Evolutionary conservation across 1,139 yeast genomes (phyloP).

Genomic region (Arxiozyma heterogenica): DNA sequence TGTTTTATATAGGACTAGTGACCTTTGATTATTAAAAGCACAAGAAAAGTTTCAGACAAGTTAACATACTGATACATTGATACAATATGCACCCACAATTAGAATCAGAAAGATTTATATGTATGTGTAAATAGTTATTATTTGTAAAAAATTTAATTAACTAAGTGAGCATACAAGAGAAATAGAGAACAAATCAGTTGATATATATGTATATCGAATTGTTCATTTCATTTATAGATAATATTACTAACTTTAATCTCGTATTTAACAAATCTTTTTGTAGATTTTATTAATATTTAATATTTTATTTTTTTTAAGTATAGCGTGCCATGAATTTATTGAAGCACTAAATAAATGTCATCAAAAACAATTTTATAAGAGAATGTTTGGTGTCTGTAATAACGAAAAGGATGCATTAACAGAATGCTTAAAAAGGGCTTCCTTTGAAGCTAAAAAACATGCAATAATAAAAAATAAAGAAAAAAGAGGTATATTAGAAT

Average conservation of each 20-base stretch:
- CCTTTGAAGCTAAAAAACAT: conserved; percentile 57
- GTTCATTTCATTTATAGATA: not conserved
- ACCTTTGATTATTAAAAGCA: too few species aligned
- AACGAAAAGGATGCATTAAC: conserved; percentile 72
- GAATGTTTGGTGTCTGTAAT: conserved; percentile 81
- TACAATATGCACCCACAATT: conserved; percentile 36
- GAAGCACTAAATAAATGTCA: conserved; percentile 90
- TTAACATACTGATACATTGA: too few species aligned
- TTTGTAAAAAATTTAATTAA: too few species aligned
- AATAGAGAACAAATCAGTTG: not conserved
- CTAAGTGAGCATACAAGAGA: too few species aligned
- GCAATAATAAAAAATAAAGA: conserved; percentile 51
- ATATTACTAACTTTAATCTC: not conserved
- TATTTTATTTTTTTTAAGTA: not conserved
- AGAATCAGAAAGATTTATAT: conserved; percentile 35
- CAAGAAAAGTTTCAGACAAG: too few species aligned
- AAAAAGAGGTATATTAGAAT: conserved; percentile 46
- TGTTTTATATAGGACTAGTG: too few species aligned
- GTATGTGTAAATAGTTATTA: conserved; percentile 21
- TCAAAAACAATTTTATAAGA: conserved; percentile 54
- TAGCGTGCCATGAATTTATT: conserved; percentile 71
- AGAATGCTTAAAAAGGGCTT: conserved; percentile 70
- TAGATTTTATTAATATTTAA: not conserved
- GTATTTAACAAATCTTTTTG: not conserved
- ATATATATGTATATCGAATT: too few species aligned